A percentile compares a stretch with the other conserved stretches of the same genome.
phyloP scores from a whole-genome alignment of 768 basidiomycete genomes.

The Boletus eberwhitei region DNA sequence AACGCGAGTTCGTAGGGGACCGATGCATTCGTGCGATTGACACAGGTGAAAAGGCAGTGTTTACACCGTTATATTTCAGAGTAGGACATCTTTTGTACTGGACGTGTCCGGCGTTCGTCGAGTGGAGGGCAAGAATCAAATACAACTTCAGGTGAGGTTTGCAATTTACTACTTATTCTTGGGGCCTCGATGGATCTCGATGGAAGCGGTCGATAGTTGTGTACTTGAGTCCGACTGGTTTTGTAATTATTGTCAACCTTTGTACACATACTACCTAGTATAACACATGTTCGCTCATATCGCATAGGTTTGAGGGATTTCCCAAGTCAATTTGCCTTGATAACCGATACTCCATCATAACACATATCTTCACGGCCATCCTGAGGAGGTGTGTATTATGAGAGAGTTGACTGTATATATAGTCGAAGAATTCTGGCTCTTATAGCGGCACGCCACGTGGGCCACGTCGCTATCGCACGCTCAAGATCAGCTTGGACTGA shows the following conservation, averaged over 20 bases:
- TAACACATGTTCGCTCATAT: too few species aligned
- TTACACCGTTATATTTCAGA: constrained; percentile 50
- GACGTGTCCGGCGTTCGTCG: constrained; percentile 57
- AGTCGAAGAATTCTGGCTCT: too few species aligned
- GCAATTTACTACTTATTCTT: too few species aligned
- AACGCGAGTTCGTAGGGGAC: constrained; percentile 54
- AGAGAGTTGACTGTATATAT: too few species aligned
- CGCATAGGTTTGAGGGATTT: too few species aligned
- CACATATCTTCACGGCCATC: too few species aligned
- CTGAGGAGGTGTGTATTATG: too few species aligned
- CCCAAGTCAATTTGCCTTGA: too few species aligned
- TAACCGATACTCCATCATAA: too few species aligned
- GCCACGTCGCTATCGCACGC: too few species aligned
- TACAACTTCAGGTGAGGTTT: constrained; percentile 49
- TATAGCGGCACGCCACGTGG: background rate
- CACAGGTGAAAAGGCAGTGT: constrained; percentile 50
- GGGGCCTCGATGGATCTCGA: background rate
- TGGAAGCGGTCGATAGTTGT: background rate
- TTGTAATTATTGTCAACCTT: background rate
- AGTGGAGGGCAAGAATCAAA: constrained; percentile 57
- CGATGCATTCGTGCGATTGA: constrained; percentile 63
- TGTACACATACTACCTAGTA: background rate
- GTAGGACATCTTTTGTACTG: constrained; percentile 59
- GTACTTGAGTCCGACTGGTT: background rate
- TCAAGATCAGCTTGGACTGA: background rate